Evolutionary conservation across 805 yeast genomes (phyloP).

Genomic region (Wickerhamomyces xylosicus): DNA sequence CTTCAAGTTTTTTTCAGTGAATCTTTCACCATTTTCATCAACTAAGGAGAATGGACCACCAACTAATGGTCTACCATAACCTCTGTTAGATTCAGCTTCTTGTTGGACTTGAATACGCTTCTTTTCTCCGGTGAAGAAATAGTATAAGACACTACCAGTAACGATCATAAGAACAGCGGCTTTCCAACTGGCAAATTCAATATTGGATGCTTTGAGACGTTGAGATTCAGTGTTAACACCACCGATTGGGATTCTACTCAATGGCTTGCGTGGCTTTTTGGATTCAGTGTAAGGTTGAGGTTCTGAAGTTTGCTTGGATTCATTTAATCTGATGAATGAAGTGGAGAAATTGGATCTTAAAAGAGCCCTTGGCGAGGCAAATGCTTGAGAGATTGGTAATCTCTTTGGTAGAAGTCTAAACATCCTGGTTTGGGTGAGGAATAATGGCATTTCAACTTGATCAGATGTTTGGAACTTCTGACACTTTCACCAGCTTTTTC

Average conservation of each 20-base stretch:
- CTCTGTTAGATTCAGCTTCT: conserved; percentile 78
- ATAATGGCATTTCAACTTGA: too few species aligned
- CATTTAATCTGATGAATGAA: conserved; percentile 10
- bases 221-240: conserved; percentile 27
- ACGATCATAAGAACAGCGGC: conserved; percentile 57
- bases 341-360: conserved; percentile 9
- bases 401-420: conserved; percentile 6
- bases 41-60: conserved; percentile 81
- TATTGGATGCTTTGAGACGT: conserved; percentile 29
- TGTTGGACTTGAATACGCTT: conserved; percentile 61
- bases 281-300: conserved; percentile 1
- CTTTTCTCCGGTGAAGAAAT: conserved; percentile 67
- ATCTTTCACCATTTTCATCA: conserved; percentile 60
- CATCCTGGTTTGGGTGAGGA: too few species aligned
- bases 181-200: conserved; percentile 81
- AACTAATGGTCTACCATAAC: conserved; percentile 83
- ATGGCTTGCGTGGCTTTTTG: conserved; percentile 39
- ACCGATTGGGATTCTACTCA: conserved; percentile 76
- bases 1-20: conserved; percentile 67
- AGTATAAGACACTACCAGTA: conserved; percentile 65
- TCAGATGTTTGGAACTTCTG: too few species aligned
- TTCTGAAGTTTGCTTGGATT: conserved; percentile 5
- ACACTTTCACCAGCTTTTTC: too few species aligned
- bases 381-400: background rate
- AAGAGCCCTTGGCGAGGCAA: background rate